phyloP scores from a whole-genome alignment of 129 eudicot genomes.

The Saussurea involucrata region DNA sequence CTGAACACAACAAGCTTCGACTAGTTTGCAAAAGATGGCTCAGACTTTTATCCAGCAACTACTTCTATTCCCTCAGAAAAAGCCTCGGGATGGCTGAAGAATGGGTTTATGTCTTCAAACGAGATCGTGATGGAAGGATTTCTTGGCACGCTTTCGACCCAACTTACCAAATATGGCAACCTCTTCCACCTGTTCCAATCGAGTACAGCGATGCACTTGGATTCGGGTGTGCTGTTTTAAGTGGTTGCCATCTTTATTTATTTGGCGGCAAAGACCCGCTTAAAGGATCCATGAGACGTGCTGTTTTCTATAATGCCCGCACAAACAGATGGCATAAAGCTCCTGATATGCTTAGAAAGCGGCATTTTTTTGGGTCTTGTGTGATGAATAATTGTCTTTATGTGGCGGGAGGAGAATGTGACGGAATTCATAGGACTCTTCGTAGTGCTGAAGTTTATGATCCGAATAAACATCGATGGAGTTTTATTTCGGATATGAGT shows the following conservation, averaged over 20 bases:
- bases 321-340: conserved; percentile 95
- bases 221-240: conserved; percentile 90
- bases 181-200: conserved; percentile 84
- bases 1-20: conserved; percentile 78
- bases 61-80: conserved; percentile 63
- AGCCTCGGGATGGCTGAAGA: conserved; percentile 87
- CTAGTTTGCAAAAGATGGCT: conserved; percentile 76
- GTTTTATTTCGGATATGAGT: conserved; percentile 78
- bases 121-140: conserved; percentile 87
- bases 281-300: conserved; percentile 82
- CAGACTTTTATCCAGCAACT: conserved; percentile 63
- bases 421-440: conserved; percentile 76
- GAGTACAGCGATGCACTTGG: conserved; percentile 82
- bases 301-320: conserved; percentile 75
- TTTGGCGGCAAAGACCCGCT: conserved; percentile 93
- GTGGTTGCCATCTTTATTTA: conserved; percentile 88
- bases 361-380: conserved; percentile 87
- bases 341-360: conserved; percentile 74
- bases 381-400: conserved; percentile 89
- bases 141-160: conserved; percentile 99
- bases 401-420: conserved; percentile 98
- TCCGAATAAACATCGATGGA: conserved; percentile 79
- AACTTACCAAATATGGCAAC: conserved; percentile 86
- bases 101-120: conserved; percentile 80
- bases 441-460: conserved; percentile 92